These are phyloP conservation scores for Pichia sp. DNA, from an alignment of 1,139 yeast genomes.

Conservation along the genomic window DNA sequence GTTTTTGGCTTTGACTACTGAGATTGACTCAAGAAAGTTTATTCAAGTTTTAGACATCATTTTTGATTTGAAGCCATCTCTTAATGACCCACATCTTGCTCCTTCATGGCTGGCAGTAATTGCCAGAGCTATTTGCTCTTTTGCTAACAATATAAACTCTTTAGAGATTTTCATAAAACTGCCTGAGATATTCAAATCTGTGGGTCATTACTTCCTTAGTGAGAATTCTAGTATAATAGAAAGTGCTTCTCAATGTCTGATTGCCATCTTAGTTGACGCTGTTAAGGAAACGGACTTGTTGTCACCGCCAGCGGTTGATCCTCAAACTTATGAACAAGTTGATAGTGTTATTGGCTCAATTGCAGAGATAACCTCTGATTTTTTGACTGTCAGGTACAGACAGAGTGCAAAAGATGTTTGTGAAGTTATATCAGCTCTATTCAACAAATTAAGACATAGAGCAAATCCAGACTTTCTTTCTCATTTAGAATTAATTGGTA, in stretches of 20 bases:
- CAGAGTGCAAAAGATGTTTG: constrained; percentile 71
- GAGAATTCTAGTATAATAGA: constrained; percentile 60
- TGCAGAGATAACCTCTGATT: constrained; percentile 44
- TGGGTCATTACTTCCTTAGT: constrained; percentile 57
- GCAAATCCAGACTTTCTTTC: constrained; percentile 65
- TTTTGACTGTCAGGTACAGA: constrained; percentile 68
- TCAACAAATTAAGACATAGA: constrained; percentile 58
- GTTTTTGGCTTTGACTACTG: constrained; percentile 63
- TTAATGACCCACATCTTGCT: constrained; percentile 75
- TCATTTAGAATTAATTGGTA: constrained; percentile 68
- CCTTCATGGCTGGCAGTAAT: constrained; percentile 95
- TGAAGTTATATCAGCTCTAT: constrained; percentile 57
- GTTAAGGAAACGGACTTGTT: constrained; percentile 55
- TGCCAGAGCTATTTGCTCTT: constrained; percentile 76
- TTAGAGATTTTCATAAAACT: constrained; percentile 48
- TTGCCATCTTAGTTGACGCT: constrained; percentile 62
- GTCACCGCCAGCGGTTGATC: constrained; percentile 40
- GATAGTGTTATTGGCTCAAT: constrained; percentile 47
- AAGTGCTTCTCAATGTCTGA: constrained; percentile 81
- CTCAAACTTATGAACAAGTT: constrained; percentile 44
- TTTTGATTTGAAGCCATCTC: constrained; percentile 72
- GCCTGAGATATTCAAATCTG: constrained; percentile 49
- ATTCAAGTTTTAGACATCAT: constrained; percentile 60
- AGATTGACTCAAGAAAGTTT: constrained; percentile 56
- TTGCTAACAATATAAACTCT: constrained; percentile 50